phyloP scores from a whole-genome alignment of 2,329 filamentous ascomycete genomes.

The Fusarium hainanense region DNA sequence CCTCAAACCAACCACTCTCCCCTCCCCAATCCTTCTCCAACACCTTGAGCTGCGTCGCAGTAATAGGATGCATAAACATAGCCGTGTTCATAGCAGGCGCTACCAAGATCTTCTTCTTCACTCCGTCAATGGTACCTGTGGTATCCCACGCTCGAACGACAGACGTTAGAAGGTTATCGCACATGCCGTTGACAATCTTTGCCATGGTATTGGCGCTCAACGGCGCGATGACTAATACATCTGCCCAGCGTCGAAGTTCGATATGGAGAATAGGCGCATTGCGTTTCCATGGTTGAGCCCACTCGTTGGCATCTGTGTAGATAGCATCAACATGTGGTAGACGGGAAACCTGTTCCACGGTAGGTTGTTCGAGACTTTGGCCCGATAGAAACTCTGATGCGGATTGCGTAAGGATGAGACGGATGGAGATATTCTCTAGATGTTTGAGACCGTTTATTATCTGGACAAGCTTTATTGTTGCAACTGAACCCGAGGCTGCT shows the following conservation, averaged over 20 bases:
- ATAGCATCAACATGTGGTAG: conserved; percentile 82
- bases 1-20: conserved; percentile 65
- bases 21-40: conserved; percentile 81
- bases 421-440: conserved; percentile 75
- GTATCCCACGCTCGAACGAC: conserved; percentile 92
- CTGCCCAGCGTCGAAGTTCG: conserved; percentile 81
- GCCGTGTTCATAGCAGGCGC: conserved; percentile 88
- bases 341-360: conserved; percentile 65
- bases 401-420: conserved; percentile 81
- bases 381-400: conserved; percentile 81
- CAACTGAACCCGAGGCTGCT: conserved; percentile 70
- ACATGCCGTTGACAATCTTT: conserved; percentile 82
- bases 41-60: conserved; percentile 74
- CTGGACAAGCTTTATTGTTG: conserved; percentile 83
- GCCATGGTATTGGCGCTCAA: conserved; percentile 87
- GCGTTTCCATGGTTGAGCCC: conserved; percentile 80
- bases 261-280: conserved; percentile 90
- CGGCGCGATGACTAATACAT: conserved; percentile 83
- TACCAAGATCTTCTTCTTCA: conserved; percentile 76
- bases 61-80: conserved; percentile 91
- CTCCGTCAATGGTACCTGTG: conserved; percentile 66
- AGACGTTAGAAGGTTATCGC: conserved; percentile 78
- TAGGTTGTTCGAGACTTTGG: conserved; percentile 81
- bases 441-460: conserved; percentile 70
- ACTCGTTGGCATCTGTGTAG: conserved; percentile 88